These are phyloP conservation scores for Mucor indicus DNA, from an alignment of 371 early-diverging fungal genomes.

Conservation along the genomic window DNA sequence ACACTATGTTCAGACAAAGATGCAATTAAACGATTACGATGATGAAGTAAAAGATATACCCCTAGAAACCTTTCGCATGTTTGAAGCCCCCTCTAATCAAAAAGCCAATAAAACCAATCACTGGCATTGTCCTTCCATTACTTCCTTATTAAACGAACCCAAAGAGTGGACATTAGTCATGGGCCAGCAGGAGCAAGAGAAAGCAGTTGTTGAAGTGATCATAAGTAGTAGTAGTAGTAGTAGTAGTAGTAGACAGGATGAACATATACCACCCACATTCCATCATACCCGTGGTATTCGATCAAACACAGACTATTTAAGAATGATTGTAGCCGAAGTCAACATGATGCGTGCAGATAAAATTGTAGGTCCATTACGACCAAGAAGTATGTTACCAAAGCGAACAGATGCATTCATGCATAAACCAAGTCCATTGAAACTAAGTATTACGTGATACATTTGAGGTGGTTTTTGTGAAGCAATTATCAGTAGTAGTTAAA, in stretches of 20 bases:
- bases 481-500: too few relatives aligned
- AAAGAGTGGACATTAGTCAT: slow-evolving; percentile 35
- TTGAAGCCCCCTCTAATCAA: slow-evolving; percentile 28
- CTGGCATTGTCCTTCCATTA: too few relatives aligned
- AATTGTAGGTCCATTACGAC: slow-evolving; percentile 55
- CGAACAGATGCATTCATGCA: slow-evolving; percentile 25
- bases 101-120: too few relatives aligned
- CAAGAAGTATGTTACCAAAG: slow-evolving; percentile 49
- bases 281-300: slow-evolving; percentile 45
- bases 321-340: slow-evolving; percentile 60
- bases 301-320: slow-evolving; percentile 51
- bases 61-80: slow-evolving; percentile 24
- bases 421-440: slow-evolving; percentile 27
- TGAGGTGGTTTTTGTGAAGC: too few relatives aligned
- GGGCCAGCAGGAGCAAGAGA: too few relatives aligned
- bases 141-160: slow-evolving; percentile 2
- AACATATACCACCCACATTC: too few relatives aligned
- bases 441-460: not conserved
- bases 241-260: not conserved
- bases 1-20: slow-evolving; percentile 34
- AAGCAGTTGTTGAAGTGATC: not conserved
- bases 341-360: slow-evolving; percentile 63
- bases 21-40: slow-evolving; percentile 7
- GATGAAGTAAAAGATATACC: slow-evolving; percentile 21
- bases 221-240: not conserved